These are phyloP conservation scores for Malassezia japonica DNA, from an alignment of 1,284 basidiomycete species.

Conservation along the genomic window DNA sequence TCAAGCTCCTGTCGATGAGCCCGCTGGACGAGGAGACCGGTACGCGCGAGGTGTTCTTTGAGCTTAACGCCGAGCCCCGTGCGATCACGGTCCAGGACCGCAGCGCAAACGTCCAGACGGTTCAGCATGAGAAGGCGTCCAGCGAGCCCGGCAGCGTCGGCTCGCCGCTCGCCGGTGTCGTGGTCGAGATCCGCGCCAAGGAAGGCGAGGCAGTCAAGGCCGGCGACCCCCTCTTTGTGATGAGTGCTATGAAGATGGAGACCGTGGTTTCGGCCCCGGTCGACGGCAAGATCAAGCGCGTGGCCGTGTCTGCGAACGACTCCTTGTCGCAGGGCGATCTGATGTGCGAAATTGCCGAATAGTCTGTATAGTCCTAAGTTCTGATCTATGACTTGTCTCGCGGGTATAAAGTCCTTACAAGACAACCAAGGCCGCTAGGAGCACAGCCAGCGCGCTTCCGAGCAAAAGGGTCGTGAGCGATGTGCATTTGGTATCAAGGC, in stretches of 20 bases:
- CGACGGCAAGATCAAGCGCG: slow-evolving; percentile 84
- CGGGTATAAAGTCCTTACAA: not conserved
- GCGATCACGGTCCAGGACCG: slow-evolving; percentile 71
- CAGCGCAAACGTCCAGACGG: slow-evolving; percentile 81
- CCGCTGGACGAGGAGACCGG: slow-evolving; percentile 82
- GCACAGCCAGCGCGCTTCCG: not conserved
- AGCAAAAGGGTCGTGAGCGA: too few relatives aligned
- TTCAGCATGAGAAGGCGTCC: slow-evolving; percentile 85
- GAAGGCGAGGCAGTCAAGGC: slow-evolving; percentile 95
- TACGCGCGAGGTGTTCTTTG: slow-evolving; percentile 94
- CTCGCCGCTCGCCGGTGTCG: slow-evolving; percentile 72
- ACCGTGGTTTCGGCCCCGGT: slow-evolving; percentile 88
- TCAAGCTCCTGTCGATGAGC: slow-evolving; percentile 89
- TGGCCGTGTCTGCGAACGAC: slow-evolving; percentile 64
- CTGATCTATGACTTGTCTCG: not conserved
- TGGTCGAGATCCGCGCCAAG: slow-evolving; percentile 92
- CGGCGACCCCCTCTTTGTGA: slow-evolving; percentile 73
- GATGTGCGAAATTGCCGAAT: slow-evolving; percentile 60
- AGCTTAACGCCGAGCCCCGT: slow-evolving; percentile 52
- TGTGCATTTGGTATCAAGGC: too few relatives aligned
- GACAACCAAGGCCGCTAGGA: not conserved
- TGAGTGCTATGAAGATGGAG: slow-evolving; percentile 59
- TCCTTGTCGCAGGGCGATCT: slow-evolving; percentile 80
- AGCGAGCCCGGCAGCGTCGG: slow-evolving; percentile 88
- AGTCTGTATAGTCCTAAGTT: not conserved